Evolutionary conservation across 176 grass and related monocot species (phyloP), one percentile per base, ranked within the genome.

Genomic region (Oryza officinalis): DNA sequence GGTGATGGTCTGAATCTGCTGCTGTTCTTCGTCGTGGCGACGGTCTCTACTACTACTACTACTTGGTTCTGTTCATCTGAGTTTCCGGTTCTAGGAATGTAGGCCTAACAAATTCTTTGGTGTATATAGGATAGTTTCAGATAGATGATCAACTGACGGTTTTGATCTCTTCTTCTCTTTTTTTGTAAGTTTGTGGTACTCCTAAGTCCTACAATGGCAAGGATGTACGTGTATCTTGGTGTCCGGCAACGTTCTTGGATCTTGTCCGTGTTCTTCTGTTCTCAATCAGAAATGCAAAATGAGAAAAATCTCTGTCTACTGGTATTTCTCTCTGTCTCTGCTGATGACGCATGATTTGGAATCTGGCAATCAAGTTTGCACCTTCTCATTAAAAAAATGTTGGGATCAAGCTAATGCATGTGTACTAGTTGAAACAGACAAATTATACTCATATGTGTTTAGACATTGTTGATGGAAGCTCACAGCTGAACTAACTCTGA

Each of bases 181-280:
- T 60, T 65, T 7, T 71, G 37, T 80, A 25, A 18, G 30, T 27
- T 27, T 71, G 45, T 69, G 75, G 30, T 69, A 18, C 49, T 84
- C 69, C 84, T 70, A 83, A 87, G 89, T 70, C 84, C 80, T 76
- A 61, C 30, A 75, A 70, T 79, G 84, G 84, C 75, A 87, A 70
- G 80, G 75, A 90, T 83, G 67, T 74, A 22, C 11, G 17, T 10
- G 25, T 69, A 78, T 85, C 22, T 87, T 25, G 47, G 18, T 83
- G 23, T 76, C 47, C 14, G 26, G 32, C 46, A 28, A 17, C 8
- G 43, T 67, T 68, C 7, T 27, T 73, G 74, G 63, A 18, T 75
- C 17, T 69, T 68, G 71, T 25, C 4, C 81, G 52, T 63, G 44
- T 57, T 57, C 52, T 57, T 2, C 17, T 57, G 52, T 57, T 57